Evolutionary conservation across 192 early-diverging fungal genomes (phyloP), one percentile per base, ranked within the genome.

Genomic region (Coemansia sp.): DNA sequence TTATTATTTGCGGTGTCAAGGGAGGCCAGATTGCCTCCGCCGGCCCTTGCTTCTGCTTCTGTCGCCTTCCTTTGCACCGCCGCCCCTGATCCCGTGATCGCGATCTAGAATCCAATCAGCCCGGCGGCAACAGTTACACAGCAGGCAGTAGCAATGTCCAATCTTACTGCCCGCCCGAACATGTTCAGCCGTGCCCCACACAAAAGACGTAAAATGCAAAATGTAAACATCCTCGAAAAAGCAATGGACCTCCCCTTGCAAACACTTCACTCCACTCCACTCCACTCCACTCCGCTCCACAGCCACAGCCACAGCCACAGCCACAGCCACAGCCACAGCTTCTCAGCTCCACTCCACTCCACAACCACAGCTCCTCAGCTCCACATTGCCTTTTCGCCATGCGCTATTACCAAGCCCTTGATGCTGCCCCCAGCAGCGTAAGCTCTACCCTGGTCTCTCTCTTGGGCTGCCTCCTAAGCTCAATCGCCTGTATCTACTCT

Each of bases 391-490:
- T 21, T 37, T 35, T 5, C 21, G 33, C 1, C 16, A 77, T 78
- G 76, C 60, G 40, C 36, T 80, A 80, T 45, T 68, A 70, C 33
- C 59, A 69, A 9, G 58, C 69, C 20, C 68, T 80, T 1, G 77
- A 80, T 28, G 69, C 71, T 11, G 77, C 77, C 3, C 77, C 77
- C 6, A 80, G 77, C 62, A 80, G 77, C 65, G 72, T 69, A 3
- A 70, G 72, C 28, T 80, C 77, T 3, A 74, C 65, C 2, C 26
- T 71, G 1, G 56, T 74, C 11, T 59, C 65, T 8, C 26, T 80
- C 9, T 34, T 57, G 3, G 59, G 69, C 62, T 70, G 77, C 38
- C 37, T 67, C 2, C 37, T 65, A 8, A 80, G 77, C 56, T n/a
- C 61, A 3, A 21, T 62, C 1, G 77, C 72, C 18, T 67, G 68